A percentile compares a stretch with the other conserved stretches of the same genome.
These are phyloP conservation scores for Hortaea werneckii DNA, from an alignment of 2,329 filamentous ascomycete genomes.

Conservation along the genomic window DNA sequence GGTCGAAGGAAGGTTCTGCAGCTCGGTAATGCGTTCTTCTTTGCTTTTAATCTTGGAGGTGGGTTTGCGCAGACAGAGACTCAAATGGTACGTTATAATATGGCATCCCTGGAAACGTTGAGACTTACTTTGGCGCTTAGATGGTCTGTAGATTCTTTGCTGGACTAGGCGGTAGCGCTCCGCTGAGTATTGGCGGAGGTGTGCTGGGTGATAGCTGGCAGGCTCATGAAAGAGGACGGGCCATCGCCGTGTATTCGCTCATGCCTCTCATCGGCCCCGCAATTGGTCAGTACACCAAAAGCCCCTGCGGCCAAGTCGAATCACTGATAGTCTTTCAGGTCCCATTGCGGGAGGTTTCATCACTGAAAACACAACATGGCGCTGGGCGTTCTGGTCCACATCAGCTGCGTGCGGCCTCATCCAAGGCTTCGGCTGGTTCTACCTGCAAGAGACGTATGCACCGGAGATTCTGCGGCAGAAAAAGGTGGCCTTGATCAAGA, in stretches of 20 bases:
- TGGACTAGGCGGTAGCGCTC: conserved; percentile 23
- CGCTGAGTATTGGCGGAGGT: conserved; percentile 18
- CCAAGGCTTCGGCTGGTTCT: conserved; percentile 27
- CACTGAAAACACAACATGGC: conserved; percentile 32
- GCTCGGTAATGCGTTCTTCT: conserved; percentile 22
- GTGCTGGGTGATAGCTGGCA: conserved; percentile 19
- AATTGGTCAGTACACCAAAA: conserved; percentile 3
- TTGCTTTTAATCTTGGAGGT: conserved; percentile 24
- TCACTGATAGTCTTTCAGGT: no score
- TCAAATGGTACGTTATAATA: conserved; percentile 16
- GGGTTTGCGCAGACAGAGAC: conserved; percentile 22
- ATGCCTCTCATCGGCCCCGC: conserved; percentile 21
- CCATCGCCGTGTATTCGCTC: conserved; percentile 21
- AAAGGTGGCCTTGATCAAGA: conserved; percentile 28
- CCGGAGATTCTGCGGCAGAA: conserved; percentile 34
- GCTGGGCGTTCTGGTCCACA: conserved; percentile 39
- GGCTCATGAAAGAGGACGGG: conserved; percentile 21
- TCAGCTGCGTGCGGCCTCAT: conserved; percentile 29
- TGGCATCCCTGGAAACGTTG: no score
- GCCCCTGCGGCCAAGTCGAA: no score
- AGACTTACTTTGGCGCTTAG: neutral
- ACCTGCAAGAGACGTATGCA: conserved; percentile 37
- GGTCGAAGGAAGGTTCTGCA: conserved; percentile 23
- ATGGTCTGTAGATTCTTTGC: conserved; percentile 24
- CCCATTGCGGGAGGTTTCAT: conserved; percentile 31